Percentiles rank a stretch among this genome's conserved stretches.
Evolutionary conservation across 2,329 filamentous ascomycete species (phyloP).

Genomic region (Seiridium unicorne): DNA sequence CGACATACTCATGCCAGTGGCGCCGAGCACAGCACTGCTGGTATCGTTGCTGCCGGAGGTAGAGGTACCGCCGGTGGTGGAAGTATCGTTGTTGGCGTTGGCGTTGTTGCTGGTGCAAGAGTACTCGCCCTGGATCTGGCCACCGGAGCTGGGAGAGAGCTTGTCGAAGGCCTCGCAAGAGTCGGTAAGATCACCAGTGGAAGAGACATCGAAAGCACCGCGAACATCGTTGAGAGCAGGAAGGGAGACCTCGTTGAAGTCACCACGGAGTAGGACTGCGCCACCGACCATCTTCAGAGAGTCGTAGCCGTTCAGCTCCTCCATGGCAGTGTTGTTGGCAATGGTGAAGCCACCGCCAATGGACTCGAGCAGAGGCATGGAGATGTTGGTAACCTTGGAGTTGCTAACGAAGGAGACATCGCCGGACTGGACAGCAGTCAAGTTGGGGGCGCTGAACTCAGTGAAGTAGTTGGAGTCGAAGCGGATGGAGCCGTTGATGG

Average conservation of each 20-base stretch:
- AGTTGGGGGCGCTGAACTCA: constrained; percentile 63
- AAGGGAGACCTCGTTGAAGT: constrained; percentile 71
- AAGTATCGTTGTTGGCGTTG: constrained; percentile 49
- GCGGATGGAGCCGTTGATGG: constrained; percentile 76
- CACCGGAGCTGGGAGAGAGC: constrained; percentile 34
- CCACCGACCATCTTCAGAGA: constrained; percentile 69
- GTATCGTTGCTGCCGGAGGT: constrained; percentile 19
- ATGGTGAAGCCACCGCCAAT: constrained; percentile 81
- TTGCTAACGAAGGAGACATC: constrained; percentile 65
- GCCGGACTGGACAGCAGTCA: constrained; percentile 63
- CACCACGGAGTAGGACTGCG: constrained; percentile 81
- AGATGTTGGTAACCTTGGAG: constrained; percentile 67
- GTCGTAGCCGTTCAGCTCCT: constrained; percentile 64
- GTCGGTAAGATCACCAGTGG: constrained; percentile 57
- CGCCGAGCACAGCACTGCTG: constrained; percentile 41
- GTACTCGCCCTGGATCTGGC: constrained; percentile 47
- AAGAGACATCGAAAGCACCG: constrained; percentile 70
- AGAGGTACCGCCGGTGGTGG: constrained; percentile 24
- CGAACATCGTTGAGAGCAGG: constrained; percentile 65
- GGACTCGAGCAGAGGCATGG: constrained; percentile 64
- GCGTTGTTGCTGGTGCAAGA: constrained; percentile 51
- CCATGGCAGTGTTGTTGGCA: constrained; percentile 80
- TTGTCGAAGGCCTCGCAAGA: constrained; percentile 56
- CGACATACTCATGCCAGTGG: constrained; percentile 42
- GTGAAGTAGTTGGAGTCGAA: constrained; percentile 78